Conservation (phyloP, 768 basidiomycete genomes). For the Melanogaster broomeanus region DNA sequence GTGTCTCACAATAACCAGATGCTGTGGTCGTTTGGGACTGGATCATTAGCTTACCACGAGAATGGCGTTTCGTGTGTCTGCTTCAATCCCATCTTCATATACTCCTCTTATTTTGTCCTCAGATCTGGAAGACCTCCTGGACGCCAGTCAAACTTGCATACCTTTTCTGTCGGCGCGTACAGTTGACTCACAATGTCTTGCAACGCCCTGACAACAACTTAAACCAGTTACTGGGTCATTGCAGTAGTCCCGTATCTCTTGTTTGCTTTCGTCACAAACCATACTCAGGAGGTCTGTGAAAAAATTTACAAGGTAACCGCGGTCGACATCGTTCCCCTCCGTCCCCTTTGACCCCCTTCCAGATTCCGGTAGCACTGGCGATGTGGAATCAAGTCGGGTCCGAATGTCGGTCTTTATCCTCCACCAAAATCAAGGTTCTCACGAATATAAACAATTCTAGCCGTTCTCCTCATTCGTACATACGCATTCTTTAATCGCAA, state of each 20-base stretch:
- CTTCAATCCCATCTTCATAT: neutral
- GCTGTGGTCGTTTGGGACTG: conserved; percentile 86
- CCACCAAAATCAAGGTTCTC: neutral
- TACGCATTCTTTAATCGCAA: conserved; percentile 88
- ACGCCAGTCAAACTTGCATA: conserved; percentile 83
- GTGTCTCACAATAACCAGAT: conserved; percentile 44
- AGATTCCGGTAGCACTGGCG: conserved; percentile 81
- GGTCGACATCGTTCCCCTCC: neutral
- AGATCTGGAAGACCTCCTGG: conserved; percentile 86
- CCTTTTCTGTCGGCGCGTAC: conserved; percentile 76
- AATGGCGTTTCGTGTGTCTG: conserved; percentile 69
- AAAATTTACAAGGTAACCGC: conserved; percentile 63
- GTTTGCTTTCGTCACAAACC: conserved; percentile 74
- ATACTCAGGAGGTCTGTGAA: conserved; percentile 61
- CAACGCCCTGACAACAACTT: conserved; percentile 1
- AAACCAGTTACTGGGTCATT: conserved; percentile 77
- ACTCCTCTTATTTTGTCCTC: conserved; percentile 2
- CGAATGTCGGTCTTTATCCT: conserved; percentile 51
- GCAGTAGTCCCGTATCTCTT: conserved; percentile 76
- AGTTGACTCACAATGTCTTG: conserved; percentile 12
- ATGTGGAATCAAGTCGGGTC: conserved; percentile 90
- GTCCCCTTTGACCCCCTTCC: neutral
- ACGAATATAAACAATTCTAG: conserved; percentile 35
- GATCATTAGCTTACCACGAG: conserved; percentile 75
- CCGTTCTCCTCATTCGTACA: conserved; percentile 79